These are phyloP conservation scores for Penicillium expansum DNA, from an alignment of 2,329 filamentous ascomycete species.

Conservation along the genomic window DNA sequence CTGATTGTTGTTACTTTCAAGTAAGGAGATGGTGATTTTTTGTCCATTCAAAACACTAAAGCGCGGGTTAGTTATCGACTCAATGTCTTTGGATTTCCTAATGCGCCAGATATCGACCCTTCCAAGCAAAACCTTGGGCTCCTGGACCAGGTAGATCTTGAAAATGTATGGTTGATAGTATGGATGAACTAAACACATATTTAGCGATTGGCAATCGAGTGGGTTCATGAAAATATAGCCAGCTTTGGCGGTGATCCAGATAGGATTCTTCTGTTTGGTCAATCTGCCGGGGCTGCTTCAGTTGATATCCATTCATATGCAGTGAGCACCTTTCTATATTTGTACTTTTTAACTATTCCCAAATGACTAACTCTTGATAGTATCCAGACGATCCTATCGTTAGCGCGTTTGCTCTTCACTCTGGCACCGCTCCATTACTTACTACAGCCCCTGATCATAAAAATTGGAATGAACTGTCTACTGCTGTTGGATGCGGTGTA, in stretches of 20 bases:
- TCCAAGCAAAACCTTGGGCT: slow-evolving; percentile 16
- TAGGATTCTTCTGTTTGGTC: slow-evolving; percentile 50
- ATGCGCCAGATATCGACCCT: slow-evolving; percentile 11
- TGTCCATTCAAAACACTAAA: neutral
- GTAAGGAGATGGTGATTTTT: neutral
- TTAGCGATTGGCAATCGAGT: slow-evolving; percentile 49
- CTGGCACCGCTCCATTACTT: slow-evolving; percentile 5
- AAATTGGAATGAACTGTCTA: slow-evolving; percentile 11
- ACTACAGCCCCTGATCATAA: neutral
- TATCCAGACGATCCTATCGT: slow-evolving; percentile 6
- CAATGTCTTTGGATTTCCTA: slow-evolving; percentile 21
- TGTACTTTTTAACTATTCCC: neutral
- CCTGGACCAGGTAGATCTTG: slow-evolving; percentile 15
- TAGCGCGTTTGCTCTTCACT: slow-evolving; percentile 9
- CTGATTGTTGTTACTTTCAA: slow-evolving; percentile 20
- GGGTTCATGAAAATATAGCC: slow-evolving; percentile 51
- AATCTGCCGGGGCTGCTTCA: slow-evolving; percentile 47
- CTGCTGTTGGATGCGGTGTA: slow-evolving; percentile 3
- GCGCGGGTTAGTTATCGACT: slow-evolving; percentile 15
- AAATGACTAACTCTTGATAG: neutral
- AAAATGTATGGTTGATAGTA: neutral
- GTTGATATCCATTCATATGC: slow-evolving; percentile 14
- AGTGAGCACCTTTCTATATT: neutral
- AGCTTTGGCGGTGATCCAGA: slow-evolving; percentile 52
- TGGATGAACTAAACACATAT: neutral